Evolutionary conservation across 495 filamentous ascomycete species (phyloP).

Genomic region (Immersiella caudata): DNA sequence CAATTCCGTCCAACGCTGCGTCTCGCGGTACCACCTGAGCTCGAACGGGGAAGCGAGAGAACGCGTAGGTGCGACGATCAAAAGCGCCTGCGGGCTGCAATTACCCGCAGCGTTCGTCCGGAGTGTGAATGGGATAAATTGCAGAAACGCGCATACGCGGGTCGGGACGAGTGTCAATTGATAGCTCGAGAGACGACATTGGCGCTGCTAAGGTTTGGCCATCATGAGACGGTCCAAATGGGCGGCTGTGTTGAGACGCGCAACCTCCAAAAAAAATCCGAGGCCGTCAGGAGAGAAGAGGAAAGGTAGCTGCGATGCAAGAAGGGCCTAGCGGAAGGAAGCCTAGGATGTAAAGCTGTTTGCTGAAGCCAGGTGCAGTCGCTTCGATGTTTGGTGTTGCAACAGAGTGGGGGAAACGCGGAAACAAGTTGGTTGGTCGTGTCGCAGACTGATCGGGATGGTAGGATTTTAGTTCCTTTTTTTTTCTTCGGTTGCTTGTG

Average conservation of each 20-base stretch:
- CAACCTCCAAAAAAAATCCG: not conserved
- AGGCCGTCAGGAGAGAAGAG: not conserved
- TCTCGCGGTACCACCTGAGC: constrained; percentile 26
- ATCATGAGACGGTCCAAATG: constrained; percentile 6
- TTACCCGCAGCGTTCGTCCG: constrained; percentile 22
- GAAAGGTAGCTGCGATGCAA: not conserved
- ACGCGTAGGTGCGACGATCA: constrained; percentile 19
- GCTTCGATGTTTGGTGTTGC: too few species aligned
- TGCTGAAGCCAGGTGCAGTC: too few species aligned
- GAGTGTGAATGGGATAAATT: not conserved
- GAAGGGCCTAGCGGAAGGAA: too few species aligned
- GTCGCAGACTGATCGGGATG: constrained; percentile 2
- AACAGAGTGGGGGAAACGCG: too few species aligned
- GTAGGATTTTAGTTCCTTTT: not conserved
- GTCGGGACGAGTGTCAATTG: constrained; percentile 5
- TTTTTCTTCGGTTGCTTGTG: not conserved
- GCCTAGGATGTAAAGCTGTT: too few species aligned
- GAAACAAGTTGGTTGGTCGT: not conserved
- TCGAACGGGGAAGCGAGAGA: constrained; percentile 18
- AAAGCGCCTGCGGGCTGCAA: constrained; percentile 23
- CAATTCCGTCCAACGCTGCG: constrained; percentile 14
- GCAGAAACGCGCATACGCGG: not conserved
- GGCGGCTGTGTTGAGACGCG: not conserved
- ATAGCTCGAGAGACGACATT: constrained; percentile 8
- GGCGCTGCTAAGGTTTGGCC: constrained; percentile 14